phyloP scores from a whole-genome alignment of 2,329 filamentous ascomycete species.

The Calycina herbarum region DNA sequence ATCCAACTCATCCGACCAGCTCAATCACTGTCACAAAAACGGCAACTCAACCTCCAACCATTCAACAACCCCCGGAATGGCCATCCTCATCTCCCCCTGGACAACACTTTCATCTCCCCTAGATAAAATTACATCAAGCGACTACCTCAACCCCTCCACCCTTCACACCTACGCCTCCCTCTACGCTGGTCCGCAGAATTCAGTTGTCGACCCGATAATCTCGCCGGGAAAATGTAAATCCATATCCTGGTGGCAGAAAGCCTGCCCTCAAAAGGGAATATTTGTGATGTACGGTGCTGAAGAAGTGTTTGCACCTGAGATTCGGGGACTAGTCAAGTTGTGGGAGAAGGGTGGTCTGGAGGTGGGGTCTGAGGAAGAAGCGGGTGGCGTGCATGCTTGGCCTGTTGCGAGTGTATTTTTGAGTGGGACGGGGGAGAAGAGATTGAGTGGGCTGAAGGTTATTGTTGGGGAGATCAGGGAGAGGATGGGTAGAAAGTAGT shows the following conservation, averaged over 20 bases:
- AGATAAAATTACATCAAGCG: conserved; percentile 68
- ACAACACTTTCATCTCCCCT: conserved; percentile 67
- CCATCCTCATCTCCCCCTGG: conserved; percentile 80
- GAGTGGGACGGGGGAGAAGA: conserved; percentile 47
- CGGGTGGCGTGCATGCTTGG: conserved; percentile 77
- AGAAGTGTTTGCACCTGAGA: conserved; percentile 75
- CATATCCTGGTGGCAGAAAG: conserved; percentile 62
- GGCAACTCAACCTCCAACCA: conserved; percentile 5
- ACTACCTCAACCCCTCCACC: conserved; percentile 69
- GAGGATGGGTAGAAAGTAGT: conserved; percentile 19
- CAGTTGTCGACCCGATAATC: conserved; percentile 54
- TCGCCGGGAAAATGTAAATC: conserved; percentile 74
- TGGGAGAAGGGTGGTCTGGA: conserved; percentile 54
- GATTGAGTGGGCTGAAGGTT: conserved; percentile 51
- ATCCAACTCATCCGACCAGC: background rate
- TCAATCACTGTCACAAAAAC: conserved; percentile 6
- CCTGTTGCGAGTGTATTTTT: conserved; percentile 67
- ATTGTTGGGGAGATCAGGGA: conserved; percentile 39
- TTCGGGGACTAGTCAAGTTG: conserved; percentile 57
- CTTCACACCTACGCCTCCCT: conserved; percentile 70
- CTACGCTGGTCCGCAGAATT: conserved; percentile 58
- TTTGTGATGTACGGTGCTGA: conserved; percentile 72
- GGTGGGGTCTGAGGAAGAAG: conserved; percentile 52
- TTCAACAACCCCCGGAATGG: conserved; percentile 52
- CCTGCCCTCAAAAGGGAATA: conserved; percentile 66